Conservation (phyloP, 768 basidiomycete genomes). For the Pleurotus sapidus region DNA sequence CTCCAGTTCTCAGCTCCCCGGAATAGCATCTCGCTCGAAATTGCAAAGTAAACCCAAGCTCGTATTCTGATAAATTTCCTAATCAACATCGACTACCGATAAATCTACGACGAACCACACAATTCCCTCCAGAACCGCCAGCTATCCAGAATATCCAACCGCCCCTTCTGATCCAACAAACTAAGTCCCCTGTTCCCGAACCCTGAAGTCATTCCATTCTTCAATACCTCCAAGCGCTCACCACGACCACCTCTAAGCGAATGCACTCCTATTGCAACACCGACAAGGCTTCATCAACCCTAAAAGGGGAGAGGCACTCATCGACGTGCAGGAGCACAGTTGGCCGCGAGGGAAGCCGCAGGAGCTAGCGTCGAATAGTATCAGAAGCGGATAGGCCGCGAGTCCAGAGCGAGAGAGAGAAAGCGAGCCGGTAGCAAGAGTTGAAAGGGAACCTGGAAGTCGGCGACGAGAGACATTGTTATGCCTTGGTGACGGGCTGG, state of each 20-base stretch:
- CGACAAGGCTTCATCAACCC: constrained; percentile 5
- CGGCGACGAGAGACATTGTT: too few species aligned
- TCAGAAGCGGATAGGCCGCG: too few species aligned
- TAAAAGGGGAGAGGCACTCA: constrained; percentile 5
- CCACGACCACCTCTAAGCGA: background rate
- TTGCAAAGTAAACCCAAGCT: constrained; percentile 1
- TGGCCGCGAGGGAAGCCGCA: background rate
- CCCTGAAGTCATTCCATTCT: background rate
- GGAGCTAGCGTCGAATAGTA: constrained; percentile 4
- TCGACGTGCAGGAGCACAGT: background rate
- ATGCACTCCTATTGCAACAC: background rate
- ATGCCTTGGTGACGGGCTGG: too few species aligned
- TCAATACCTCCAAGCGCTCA: background rate
- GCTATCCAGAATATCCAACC: background rate
- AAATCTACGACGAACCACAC: background rate
- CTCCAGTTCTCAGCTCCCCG: too few species aligned
- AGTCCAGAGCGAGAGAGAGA: too few species aligned
- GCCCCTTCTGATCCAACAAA: background rate
- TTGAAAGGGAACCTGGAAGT: too few species aligned
- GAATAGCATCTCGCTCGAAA: too few species aligned
- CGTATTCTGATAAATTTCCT: background rate
- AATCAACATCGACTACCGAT: background rate
- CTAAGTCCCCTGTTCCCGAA: background rate
- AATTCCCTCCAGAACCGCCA: background rate
- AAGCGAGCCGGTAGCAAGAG: too few species aligned